Evolutionary conservation across 345 rosid genomes (phyloP).

Genomic region (Rhizophora mangle): DNA sequence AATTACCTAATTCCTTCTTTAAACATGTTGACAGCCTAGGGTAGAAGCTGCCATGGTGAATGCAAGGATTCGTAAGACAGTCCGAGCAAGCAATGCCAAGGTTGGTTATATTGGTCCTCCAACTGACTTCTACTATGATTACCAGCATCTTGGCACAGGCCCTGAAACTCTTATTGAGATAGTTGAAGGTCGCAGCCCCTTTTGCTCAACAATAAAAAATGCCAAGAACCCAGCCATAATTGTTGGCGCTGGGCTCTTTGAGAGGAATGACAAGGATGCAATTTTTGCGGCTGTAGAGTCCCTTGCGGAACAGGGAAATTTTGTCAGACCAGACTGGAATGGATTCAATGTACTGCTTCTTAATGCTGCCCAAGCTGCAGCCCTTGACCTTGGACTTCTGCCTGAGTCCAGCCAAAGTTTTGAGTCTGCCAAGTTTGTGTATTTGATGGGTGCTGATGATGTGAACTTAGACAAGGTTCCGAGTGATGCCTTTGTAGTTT

Average conservation of each 20-base stretch:
- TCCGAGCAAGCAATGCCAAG: slow-evolving; percentile 74
- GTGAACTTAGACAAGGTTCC: slow-evolving; percentile 76
- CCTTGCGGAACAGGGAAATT: slow-evolving; percentile 65
- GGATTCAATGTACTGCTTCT: slow-evolving; percentile 84
- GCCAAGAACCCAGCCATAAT: slow-evolving; percentile 93
- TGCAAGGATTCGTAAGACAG: slow-evolving; percentile 92
- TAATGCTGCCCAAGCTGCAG: slow-evolving; percentile 96
- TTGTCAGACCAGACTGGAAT: slow-evolving; percentile 88
- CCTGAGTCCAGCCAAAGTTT: slow-evolving; percentile 68
- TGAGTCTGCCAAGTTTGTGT: slow-evolving; percentile 76
- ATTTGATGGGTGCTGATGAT: slow-evolving; percentile 97
- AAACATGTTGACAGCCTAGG: slow-evolving; percentile 67
- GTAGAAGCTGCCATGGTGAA: slow-evolving; percentile 98
- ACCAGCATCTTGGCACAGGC: slow-evolving; percentile 84
- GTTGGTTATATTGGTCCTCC: slow-evolving; percentile 87
- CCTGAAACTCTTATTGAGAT: slow-evolving; percentile 74
- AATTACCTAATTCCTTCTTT: slow-evolving; percentile 17
- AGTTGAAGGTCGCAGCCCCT: slow-evolving; percentile 77
- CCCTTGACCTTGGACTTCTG: slow-evolving; percentile 95
- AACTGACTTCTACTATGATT: slow-evolving; percentile 75
- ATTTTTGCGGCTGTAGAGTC: slow-evolving; percentile 67
- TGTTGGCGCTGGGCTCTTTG: slow-evolving; percentile 85
- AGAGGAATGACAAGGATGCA: slow-evolving; percentile 76
- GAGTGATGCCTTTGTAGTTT: slow-evolving; percentile 83
- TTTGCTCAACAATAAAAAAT: slow-evolving; percentile 52